Percentiles rank a stretch among this genome's conserved stretches.
These are phyloP conservation scores for Thuidium tamariscinum DNA, from an alignment of 225 moss, liverwort and hornwort species.

Conservation along the genomic window DNA sequence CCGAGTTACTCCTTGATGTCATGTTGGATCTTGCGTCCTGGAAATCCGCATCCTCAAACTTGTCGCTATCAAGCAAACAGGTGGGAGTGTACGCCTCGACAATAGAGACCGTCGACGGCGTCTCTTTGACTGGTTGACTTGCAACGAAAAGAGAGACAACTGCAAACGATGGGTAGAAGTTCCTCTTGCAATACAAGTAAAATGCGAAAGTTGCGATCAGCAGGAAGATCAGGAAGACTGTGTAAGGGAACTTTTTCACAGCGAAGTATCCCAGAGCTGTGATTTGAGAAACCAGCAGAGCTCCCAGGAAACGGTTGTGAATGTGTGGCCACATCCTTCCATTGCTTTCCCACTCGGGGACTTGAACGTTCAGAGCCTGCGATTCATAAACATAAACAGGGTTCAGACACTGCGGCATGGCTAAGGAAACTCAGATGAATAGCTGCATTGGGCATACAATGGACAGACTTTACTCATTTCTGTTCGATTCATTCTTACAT, in stretches of 20 bases:
- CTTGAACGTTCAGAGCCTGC: slow-evolving; percentile 65
- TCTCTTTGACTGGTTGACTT: slow-evolving; percentile 49
- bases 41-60: slow-evolving; percentile 20
- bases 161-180: slow-evolving; percentile 63
- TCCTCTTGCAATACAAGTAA: slow-evolving; percentile 11
- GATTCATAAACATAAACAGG: not conserved
- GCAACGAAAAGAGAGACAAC: slow-evolving; percentile 42
- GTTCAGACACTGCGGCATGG: not conserved
- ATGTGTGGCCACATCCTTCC: slow-evolving; percentile 93
- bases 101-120: slow-evolving; percentile 19
- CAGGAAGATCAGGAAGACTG: slow-evolving; percentile 34
- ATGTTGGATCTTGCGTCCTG: slow-evolving; percentile 34
- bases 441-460: not conserved
- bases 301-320: slow-evolving; percentile 55
- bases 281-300: slow-evolving; percentile 56
- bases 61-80: slow-evolving; percentile 29
- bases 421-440: not conserved
- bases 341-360: slow-evolving; percentile 68
- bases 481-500: not conserved
- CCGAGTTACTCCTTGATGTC: slow-evolving; percentile 31
- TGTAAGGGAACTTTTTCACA: slow-evolving; percentile 43
- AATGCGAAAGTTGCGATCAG: slow-evolving; percentile 24
- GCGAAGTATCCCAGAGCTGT: slow-evolving; percentile 65
- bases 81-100: slow-evolving; percentile 63
- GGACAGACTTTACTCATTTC: not conserved